Evolutionary conservation across 345 rosid species (phyloP).

Genomic region (Chamaenerion angustifolium): DNA sequence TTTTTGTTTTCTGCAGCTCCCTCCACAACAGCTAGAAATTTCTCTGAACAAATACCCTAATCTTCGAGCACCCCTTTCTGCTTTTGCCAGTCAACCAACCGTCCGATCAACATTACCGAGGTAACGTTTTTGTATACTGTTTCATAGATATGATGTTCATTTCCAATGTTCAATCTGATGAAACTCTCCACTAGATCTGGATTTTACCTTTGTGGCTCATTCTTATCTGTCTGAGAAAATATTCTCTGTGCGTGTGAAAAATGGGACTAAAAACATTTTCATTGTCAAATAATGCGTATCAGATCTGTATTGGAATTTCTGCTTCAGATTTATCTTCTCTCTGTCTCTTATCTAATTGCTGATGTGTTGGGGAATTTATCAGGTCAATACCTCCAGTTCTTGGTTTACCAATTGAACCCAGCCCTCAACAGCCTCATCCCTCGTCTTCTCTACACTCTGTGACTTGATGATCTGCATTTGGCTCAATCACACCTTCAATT

Average conservation of each 20-base stretch:
- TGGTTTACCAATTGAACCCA: conserved; percentile 45
- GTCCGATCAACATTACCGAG: conserved; percentile 53
- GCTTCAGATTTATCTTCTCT: too few species aligned
- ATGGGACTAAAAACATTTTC: too few species aligned
- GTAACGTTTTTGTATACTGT: conserved; percentile 16
- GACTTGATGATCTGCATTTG: conserved; percentile 43
- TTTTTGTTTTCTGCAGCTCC: conserved; percentile 46
- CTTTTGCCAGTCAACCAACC: conserved; percentile 57
- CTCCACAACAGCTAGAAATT: conserved; percentile 69
- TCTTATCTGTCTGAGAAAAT: too few species aligned
- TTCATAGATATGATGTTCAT: too few species aligned
- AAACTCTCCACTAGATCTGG: too few species aligned
- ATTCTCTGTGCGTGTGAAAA: too few species aligned
- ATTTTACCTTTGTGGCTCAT: too few species aligned
- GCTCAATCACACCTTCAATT: conserved; percentile 36
- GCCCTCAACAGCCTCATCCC: conserved; percentile 24
- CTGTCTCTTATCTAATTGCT: too few species aligned
- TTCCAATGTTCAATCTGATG: too few species aligned
- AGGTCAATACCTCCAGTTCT: conserved; percentile 65
- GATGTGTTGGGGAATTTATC: too few species aligned
- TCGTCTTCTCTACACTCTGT: conserved; percentile 44
- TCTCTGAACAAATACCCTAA: conserved; percentile 58
- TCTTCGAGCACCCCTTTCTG: conserved; percentile 58
- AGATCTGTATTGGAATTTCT: too few species aligned
- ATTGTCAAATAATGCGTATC: too few species aligned